Base-by-base conservation (phyloP, 495 filamentous ascomycete species). In the Cladorrhinum samala region DNA sequence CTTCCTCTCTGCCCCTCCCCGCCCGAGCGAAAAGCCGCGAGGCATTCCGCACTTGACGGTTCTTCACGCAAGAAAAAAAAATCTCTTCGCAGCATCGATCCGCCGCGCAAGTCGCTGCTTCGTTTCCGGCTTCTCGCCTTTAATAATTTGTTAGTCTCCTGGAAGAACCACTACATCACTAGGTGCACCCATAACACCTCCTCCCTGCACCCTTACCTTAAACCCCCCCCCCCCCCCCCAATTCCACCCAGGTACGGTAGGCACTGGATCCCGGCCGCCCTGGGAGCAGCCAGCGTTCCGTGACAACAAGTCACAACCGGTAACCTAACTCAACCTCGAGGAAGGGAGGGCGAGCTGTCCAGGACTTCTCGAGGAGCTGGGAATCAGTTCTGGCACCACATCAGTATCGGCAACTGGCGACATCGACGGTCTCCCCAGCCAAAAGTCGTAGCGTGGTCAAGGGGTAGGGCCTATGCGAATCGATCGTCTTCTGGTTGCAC, bases 401-500 rank as follows among this genome's bases (percentile, higher is more conserved):
- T n/a, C n/a, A n/a, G n/a, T n/a, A n/a, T n/a, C n/a, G n/a, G n/a
- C n/a, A n/a, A n/a, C n/a, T 41, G 13, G 17, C 17, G 4, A 41
- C 5, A 41, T 14, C 39, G n/a, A 17, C 7, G 6, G 30, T 27
- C 30, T 30, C 55, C 48, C 44, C 51, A 43, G 54, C 42, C 11
- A 41, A 62, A 37, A 44, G 20, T 38, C 43, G 59, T 53, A 62
- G 48, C 56, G 56, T 59, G 53, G 56, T 33, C 59, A 54, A 52
- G 56, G 36, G 33, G 38, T 7, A 16, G 52, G 46, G 45, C 49
- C 53, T 40, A 53, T 55, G 52, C 53, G 36, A 46, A 50, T 59
- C 51, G 60, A 56, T 60, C 44, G 50, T 50, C 45, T 47, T 39
- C 45, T 60, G 54, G 53, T 53, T 53, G 49, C 49, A 45, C 64